Percentiles rank a stretch among this genome's conserved stretches.
These are phyloP conservation scores for Lactarius quietus DNA, from an alignment of 768 basidiomycete genomes.

Conservation along the genomic window DNA sequence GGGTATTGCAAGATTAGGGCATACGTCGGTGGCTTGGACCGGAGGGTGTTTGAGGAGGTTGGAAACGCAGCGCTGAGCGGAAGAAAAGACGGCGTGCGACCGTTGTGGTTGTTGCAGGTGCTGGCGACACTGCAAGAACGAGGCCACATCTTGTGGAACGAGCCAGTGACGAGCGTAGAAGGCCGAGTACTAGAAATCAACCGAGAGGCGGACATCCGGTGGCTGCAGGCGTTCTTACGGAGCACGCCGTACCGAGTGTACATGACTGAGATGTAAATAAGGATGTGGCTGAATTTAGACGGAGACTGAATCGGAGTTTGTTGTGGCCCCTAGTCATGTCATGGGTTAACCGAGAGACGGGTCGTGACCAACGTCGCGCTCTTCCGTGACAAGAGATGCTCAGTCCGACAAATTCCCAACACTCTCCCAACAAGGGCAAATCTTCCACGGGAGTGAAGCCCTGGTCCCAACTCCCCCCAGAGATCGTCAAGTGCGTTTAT, in stretches of 20 bases:
- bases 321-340: conserved; percentile 1
- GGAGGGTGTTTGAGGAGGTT: conserved; percentile 20
- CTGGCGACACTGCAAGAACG: conserved; percentile 23
- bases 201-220: conserved; percentile 24
- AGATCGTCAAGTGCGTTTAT: conserved; percentile 49
- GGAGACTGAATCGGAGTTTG: conserved; percentile 11
- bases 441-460: conserved; percentile 55
- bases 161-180: conserved; percentile 10
- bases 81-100: conserved; percentile 13
- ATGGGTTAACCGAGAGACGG: conserved; percentile 23
- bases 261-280: conserved; percentile 10
- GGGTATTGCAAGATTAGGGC: conserved; percentile 25
- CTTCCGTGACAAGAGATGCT: conserved; percentile 32
- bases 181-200: conserved; percentile 23
- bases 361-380: conserved; percentile 26
- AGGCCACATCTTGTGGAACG: conserved; percentile 15
- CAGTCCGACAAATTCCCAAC: conserved; percentile 25
- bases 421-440: conserved; percentile 40
- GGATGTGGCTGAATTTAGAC: conserved; percentile 24
- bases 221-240: conserved; percentile 24
- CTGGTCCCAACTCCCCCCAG: conserved; percentile 59
- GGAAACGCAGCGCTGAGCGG: conserved; percentile 18
- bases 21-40: conserved; percentile 18
- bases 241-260: conserved; percentile 15
- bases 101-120: conserved; percentile 21